A percentile compares a stretch with the other conserved stretches of the same genome.
phyloP scores from a whole-genome alignment of 768 basidiomycete species.

The Leccinum broughii region DNA sequence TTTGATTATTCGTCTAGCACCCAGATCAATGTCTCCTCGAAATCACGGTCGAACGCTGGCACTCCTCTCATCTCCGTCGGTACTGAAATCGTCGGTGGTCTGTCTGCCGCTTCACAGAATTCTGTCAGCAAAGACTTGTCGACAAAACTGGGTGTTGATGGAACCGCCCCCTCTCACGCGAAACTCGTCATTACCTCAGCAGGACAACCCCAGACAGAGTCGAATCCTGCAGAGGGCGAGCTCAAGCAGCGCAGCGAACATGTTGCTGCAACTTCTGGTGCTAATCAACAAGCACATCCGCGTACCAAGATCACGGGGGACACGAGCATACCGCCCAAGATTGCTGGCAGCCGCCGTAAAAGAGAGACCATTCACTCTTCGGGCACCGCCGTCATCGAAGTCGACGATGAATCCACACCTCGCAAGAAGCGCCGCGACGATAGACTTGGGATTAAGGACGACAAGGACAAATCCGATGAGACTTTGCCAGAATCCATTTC shows the following conservation, averaged over 20 bases:
- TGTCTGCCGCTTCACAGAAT: background rate
- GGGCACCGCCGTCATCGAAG: slow-evolving; percentile 6
- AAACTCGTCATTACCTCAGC: background rate
- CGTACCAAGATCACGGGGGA: slow-evolving; percentile 5
- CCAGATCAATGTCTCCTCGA: slow-evolving; percentile 15
- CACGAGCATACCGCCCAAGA: slow-evolving; percentile 8
- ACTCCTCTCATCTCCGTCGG: background rate
- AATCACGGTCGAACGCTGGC: slow-evolving; percentile 5
- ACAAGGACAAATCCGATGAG: slow-evolving; percentile 3
- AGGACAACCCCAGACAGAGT: background rate
- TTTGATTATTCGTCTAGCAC: slow-evolving; percentile 17
- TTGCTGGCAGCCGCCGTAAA: slow-evolving; percentile 31
- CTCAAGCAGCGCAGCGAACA: background rate
- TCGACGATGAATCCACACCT: slow-evolving; percentile 16
- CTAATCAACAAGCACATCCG: background rate
- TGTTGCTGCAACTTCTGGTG: background rate
- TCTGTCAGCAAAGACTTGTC: background rate
- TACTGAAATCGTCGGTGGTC: background rate
- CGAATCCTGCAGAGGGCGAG: background rate
- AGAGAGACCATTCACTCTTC: slow-evolving; percentile 17
- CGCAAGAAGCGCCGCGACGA: slow-evolving; percentile 24
- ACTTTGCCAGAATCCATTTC: slow-evolving; percentile 3
- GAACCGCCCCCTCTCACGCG: background rate
- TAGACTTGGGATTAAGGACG: background rate
- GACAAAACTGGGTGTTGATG: background rate